Percentiles rank a stretch among this genome's conserved stretches.
phyloP scores from a whole-genome alignment of 202 grass and related monocot species.

The Bolboschoenoplectus hybrid region DNA sequence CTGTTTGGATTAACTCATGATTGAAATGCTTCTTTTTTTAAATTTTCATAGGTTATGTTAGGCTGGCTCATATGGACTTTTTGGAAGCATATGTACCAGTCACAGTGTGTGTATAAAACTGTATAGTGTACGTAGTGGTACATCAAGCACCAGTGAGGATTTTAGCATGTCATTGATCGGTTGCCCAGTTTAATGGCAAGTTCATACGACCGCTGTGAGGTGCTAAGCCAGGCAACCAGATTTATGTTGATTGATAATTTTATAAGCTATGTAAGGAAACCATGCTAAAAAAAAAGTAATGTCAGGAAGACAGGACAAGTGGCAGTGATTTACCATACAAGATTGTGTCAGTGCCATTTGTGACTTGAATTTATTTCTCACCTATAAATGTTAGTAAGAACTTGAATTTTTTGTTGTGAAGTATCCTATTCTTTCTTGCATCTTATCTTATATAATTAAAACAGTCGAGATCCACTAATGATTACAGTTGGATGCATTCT shows the following conservation, averaged over 20 bases:
- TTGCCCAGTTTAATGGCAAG: not conserved
- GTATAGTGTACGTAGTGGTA: not conserved
- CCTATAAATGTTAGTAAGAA: not conserved
- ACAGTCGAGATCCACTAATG: not conserved
- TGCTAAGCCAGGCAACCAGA: not conserved
- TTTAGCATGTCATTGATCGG: not conserved
- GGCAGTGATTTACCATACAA: conserved; percentile 1
- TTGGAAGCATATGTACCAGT: not conserved
- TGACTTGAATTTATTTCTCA: not conserved
- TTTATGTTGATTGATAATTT: not conserved
- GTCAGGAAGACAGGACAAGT: not conserved
- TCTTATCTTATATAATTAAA: not conserved
- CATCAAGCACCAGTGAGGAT: not conserved
- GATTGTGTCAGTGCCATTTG: not conserved
- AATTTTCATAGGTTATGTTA: not conserved
- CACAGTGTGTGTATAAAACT: not conserved
- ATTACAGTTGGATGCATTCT: too few species aligned
- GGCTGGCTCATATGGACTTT: not conserved
- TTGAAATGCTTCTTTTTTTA: not conserved
- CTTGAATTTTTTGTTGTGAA: not conserved
- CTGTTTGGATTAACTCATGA: not conserved
- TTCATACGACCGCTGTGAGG: not conserved
- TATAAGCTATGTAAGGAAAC: not conserved
- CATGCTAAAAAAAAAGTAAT: not conserved
- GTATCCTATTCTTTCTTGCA: not conserved